Evolutionary conservation across 2,329 filamentous ascomycete genomes (phyloP), one percentile per base, ranked within the genome.

Genomic region (Aspergillus aculeatinus): DNA sequence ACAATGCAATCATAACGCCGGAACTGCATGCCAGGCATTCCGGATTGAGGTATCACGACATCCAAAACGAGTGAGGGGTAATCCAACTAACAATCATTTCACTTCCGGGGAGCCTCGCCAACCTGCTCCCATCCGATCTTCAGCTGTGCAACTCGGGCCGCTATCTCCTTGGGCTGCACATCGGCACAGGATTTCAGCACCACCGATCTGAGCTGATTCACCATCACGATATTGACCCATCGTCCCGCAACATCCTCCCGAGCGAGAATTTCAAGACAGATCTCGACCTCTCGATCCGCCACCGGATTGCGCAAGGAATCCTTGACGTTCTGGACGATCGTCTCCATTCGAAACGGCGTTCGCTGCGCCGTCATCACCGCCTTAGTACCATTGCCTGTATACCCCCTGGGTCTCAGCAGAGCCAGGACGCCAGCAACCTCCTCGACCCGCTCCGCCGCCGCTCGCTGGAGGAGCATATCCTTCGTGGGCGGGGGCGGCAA

Each of bases 371-470:
- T 65, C 23, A 70, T 59, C 59, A 67, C 67, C 2, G 71, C 71
- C 55, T 65, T 70, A 51, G 68, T 67, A 2, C 72, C 73, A 48
- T 63, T 69, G 27, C 70, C 73, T 48, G 71, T 70, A 59, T 72
- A 72, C 50, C 67, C 69, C 50, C 67, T 68, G 0, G 76, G 78
- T 44, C 76, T 71, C 62, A 92, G 80, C 80, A 90, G 85, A n/a
- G 82, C 83, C 35, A 93, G 76, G 5, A 90, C 85, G 5, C 86
- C 83, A 1, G 86, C 83, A 10, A 92, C 83, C 67, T 92, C 89
- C n/a, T 83, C 80, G 0, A 87, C 84, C 10, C 89, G 84, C 67
- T 89, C 85, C 25, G 91, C 79, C 0, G 89, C 89, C 3, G 86
- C 84, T 14, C 81, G 83, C 12, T 88, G 87, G 63, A 84, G 79